Conservation (phyloP, 768 basidiomycete genomes). For the Epithele typhae region DNA sequence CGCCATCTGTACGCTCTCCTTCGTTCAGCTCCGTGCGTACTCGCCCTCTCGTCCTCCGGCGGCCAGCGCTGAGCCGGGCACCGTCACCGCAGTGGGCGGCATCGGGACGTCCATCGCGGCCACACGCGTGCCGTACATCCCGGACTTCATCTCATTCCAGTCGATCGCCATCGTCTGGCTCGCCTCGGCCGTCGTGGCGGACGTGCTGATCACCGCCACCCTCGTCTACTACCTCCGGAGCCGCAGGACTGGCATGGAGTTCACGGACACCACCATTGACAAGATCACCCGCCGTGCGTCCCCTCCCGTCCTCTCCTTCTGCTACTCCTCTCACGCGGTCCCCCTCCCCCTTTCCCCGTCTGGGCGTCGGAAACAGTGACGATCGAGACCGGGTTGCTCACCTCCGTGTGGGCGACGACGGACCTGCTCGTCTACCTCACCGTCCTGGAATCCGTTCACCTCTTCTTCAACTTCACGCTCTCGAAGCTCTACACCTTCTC, state of each 20-base stretch:
- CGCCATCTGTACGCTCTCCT: slow-evolving; percentile 9
- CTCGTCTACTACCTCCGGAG: slow-evolving; percentile 34
- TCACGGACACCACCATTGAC: slow-evolving; percentile 34
- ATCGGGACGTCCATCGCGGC: slow-evolving; percentile 11
- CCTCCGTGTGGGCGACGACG: slow-evolving; percentile 25
- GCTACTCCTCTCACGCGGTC: not conserved
- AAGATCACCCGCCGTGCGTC: slow-evolving; percentile 32
- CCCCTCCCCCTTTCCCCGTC: too few species aligned
- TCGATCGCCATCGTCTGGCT: slow-evolving; percentile 33
- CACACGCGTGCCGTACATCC: slow-evolving; percentile 19
- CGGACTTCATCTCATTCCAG: slow-evolving; percentile 22
- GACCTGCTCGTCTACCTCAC: slow-evolving; percentile 26
- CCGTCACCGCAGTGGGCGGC: slow-evolving; percentile 1
- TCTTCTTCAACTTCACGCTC: slow-evolving; percentile 28
- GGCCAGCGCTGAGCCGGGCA: not conserved
- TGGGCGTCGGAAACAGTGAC: slow-evolving; percentile 28
- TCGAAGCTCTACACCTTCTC: slow-evolving; percentile 33
- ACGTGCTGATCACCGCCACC: slow-evolving; percentile 35
- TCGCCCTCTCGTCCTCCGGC: too few species aligned
- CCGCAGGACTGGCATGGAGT: slow-evolving; percentile 34
- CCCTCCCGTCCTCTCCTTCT: not conserved
- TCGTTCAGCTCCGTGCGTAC: not conserved
- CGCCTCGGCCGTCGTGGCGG: slow-evolving; percentile 27
- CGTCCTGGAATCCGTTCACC: slow-evolving; percentile 14
- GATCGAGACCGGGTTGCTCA: slow-evolving; percentile 28